Percentiles rank a stretch among this genome's conserved stretches.
Conservation (phyloP, 2,329 filamentous ascomycete genomes). For the Trichoderma aggressivum region DNA sequence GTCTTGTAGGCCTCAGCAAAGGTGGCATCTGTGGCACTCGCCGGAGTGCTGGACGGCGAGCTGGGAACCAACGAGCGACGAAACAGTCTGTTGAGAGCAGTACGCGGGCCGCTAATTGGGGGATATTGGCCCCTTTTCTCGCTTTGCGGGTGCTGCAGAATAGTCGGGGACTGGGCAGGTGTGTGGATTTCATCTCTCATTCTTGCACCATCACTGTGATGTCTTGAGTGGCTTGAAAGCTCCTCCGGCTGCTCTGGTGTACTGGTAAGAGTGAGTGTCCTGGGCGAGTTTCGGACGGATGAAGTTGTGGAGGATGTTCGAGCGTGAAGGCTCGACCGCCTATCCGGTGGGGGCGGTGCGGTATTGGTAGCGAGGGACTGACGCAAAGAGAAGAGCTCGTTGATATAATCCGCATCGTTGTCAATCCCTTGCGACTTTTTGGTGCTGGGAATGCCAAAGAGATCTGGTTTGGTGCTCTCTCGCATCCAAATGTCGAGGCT, state of each 20-base stretch:
- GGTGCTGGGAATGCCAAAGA: conserved; percentile 50
- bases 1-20: conserved; percentile 22
- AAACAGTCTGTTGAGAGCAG: conserved; percentile 50
- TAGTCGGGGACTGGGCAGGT: conserved; percentile 25
- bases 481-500: conserved; percentile 58
- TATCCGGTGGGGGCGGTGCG: conserved; percentile 46
- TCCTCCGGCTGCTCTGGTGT: conserved; percentile 24
- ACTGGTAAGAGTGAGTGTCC: conserved; percentile 19
- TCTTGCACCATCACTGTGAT: conserved; percentile 33
- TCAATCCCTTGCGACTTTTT: conserved; percentile 32
- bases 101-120: conserved; percentile 43
- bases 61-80: conserved; percentile 46
- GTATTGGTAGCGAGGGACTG: conserved; percentile 38
- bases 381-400: conserved; percentile 44
- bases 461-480: conserved; percentile 48
- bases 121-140: conserved; percentile 47
- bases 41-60: conserved; percentile 19
- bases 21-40: conserved; percentile 17
- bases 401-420: conserved; percentile 40
- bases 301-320: conserved; percentile 37
- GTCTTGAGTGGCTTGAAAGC: conserved; percentile 20
- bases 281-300: conserved; percentile 11
- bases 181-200: conserved; percentile 27
- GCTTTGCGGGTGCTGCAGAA: conserved; percentile 20
- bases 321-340: conserved; percentile 53